Evolutionary conservation across 2,329 filamentous ascomycete genomes (phyloP).

Genomic region (Aureobasidium namibiae): DNA sequence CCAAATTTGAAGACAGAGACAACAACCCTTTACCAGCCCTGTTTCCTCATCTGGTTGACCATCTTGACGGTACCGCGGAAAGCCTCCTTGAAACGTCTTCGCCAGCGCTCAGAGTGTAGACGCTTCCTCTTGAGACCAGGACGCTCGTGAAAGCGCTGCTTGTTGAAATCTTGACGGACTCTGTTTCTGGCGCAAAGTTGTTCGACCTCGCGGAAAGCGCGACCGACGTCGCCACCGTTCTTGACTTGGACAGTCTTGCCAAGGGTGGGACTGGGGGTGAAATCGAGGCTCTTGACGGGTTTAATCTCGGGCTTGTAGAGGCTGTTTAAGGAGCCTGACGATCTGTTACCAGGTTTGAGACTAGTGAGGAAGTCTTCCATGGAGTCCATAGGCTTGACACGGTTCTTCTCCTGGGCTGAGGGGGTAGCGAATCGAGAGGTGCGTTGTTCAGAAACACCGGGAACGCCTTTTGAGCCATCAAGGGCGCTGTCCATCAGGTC

Average conservation of each 20-base stretch:
- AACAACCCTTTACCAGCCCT: constrained; percentile 60
- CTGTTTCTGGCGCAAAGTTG: constrained; percentile 45
- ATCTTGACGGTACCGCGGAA: constrained; percentile 71
- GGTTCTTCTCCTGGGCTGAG: constrained; percentile 17
- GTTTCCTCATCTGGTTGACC: constrained; percentile 61
- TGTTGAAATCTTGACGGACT: constrained; percentile 46
- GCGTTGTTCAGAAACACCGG: constrained; percentile 18
- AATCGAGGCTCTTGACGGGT: not conserved
- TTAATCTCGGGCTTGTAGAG: constrained; percentile 5
- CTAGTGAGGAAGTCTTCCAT: constrained; percentile 13
- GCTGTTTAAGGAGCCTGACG: not conserved
- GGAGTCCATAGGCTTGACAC: constrained; percentile 10
- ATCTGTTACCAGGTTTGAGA: constrained; percentile 2
- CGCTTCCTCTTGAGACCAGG: constrained; percentile 70
- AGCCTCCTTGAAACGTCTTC: constrained; percentile 65
- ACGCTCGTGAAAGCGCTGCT: constrained; percentile 67
- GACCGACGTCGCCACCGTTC: constrained; percentile 37
- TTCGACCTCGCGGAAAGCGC: constrained; percentile 40
- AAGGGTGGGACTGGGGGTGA: constrained; percentile 25
- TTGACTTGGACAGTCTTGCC: constrained; percentile 34
- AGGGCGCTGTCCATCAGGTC: constrained; percentile 23
- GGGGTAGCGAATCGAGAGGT: constrained; percentile 23
- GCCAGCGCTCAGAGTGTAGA: constrained; percentile 71
- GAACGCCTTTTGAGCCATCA: constrained; percentile 22
- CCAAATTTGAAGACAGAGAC: not conserved